phyloP scores from a whole-genome alignment of 371 early-diverging fungal species.

The Mortierella sp. region DNA sequence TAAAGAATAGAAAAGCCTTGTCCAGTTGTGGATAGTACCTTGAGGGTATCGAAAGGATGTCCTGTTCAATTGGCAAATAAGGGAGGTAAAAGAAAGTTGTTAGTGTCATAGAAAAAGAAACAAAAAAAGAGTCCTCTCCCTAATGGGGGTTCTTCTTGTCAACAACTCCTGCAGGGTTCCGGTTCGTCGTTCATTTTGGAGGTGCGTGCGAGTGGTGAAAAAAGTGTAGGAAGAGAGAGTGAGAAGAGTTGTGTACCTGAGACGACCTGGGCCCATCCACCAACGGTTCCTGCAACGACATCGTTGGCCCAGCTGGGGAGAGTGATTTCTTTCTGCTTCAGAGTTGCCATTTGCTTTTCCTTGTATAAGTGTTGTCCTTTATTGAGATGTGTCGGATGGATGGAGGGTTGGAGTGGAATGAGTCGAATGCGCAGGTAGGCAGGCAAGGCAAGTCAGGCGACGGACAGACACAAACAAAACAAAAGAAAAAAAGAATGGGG shows the following conservation, averaged over 20 bases:
- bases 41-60: constrained; percentile 86
- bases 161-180: neutral
- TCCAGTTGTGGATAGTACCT: constrained; percentile 56
- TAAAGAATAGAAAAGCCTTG: neutral
- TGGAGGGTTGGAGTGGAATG: neutral
- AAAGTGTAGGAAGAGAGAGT: neutral
- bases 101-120: neutral
- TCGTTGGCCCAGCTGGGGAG: constrained; percentile 62
- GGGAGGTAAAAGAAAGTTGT: neutral
- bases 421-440: neutral
- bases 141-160: neutral
- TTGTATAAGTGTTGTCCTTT: neutral
- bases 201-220: neutral
- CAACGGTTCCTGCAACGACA: constrained; percentile 87
- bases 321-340: constrained; percentile 27
- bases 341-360: neutral
- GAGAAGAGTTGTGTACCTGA: constrained; percentile 65
- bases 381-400: neutral
- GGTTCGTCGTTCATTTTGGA: neutral
- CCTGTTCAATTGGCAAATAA: constrained; percentile 52
- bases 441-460: neutral
- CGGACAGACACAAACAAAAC: neutral
- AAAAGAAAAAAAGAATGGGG: constrained; percentile 2
- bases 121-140: neutral
- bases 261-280: constrained; percentile 90